phyloP scores from a whole-genome alignment of 2,329 filamentous ascomycete species.

The Pseudocercospora crystallina region DNA sequence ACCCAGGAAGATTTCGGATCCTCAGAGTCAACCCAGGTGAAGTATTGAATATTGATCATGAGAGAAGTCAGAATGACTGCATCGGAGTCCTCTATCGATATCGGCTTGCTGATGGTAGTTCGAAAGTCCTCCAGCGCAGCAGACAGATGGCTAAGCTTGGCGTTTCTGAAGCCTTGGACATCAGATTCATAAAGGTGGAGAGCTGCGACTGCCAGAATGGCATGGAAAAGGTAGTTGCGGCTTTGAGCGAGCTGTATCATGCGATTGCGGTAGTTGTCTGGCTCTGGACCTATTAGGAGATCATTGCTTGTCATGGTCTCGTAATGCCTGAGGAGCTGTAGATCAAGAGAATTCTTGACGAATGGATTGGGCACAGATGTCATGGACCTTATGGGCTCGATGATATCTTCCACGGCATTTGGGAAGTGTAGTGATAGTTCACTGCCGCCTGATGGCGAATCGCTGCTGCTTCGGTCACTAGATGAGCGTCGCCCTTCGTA shows the following conservation, averaged over 20 bases:
- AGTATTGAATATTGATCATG: conserved; percentile 12
- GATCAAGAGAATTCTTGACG: conserved; percentile 2
- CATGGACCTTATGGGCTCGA: not conserved
- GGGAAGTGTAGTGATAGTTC: not conserved
- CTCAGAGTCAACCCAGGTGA: not conserved
- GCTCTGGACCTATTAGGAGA: conserved; percentile 12
- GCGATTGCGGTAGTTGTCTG: conserved; percentile 9
- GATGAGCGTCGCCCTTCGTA: conserved; percentile 3
- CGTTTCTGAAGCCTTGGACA: conserved; percentile 1
- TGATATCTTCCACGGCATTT: not conserved
- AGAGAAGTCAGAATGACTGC: conserved; percentile 14
- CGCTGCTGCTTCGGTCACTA: not conserved
- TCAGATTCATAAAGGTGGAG: conserved; percentile 9
- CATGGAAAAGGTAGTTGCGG: conserved; percentile 13
- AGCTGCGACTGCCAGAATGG: conserved; percentile 11
- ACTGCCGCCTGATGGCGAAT: not conserved
- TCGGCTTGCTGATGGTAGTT: conserved; percentile 10
- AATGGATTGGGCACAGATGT: not conserved
- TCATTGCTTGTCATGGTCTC: conserved; percentile 13
- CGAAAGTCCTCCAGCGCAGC: conserved; percentile 13
- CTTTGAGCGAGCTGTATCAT: conserved; percentile 13
- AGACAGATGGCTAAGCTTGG: conserved; percentile 11
- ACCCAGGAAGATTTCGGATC: conserved; percentile 9
- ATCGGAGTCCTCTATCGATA: conserved; percentile 13
- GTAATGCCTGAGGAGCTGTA: conserved; percentile 11